Evolutionary conservation across 192 early-diverging fungal species (phyloP).

Genomic region (Coemansia sp.): DNA sequence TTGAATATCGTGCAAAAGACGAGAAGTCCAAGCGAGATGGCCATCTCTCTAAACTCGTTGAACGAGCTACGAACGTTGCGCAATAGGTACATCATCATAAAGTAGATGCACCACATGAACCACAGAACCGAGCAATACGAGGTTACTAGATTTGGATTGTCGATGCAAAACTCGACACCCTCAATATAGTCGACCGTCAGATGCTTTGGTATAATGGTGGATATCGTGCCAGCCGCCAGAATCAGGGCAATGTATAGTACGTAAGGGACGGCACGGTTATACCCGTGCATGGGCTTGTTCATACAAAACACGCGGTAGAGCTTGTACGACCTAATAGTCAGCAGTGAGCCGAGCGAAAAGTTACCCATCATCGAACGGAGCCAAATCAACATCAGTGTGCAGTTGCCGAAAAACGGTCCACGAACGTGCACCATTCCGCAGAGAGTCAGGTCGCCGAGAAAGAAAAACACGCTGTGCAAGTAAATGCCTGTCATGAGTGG

Average conservation of each 20-base stretch:
- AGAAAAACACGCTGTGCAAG: conserved; percentile 51
- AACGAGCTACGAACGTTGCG: conserved; percentile 58
- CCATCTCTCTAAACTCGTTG: conserved; percentile 55
- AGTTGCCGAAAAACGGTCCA: conserved; percentile 45
- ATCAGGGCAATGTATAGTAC: conserved; percentile 28
- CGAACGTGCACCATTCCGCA: conserved; percentile 49
- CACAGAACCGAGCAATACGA: conserved; percentile 36
- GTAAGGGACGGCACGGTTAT: conserved; percentile 38
- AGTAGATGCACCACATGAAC: conserved; percentile 43
- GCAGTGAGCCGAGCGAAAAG: conserved; percentile 44
- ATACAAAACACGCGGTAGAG: conserved; percentile 51
- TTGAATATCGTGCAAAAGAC: conserved; percentile 42
- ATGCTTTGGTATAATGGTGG: conserved; percentile 28
- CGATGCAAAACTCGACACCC: conserved; percentile 45
- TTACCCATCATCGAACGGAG: conserved; percentile 54
- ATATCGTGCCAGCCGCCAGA: conserved; percentile 27
- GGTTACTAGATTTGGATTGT: conserved; percentile 47
- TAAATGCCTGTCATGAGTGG: conserved; percentile 53
- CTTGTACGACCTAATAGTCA: conserved; percentile 49
- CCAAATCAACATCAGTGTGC: conserved; percentile 53
- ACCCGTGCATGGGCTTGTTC: conserved; percentile 44
- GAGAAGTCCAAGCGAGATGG: conserved; percentile 34
- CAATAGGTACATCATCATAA: conserved; percentile 52
- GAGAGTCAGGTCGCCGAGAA: conserved; percentile 50
- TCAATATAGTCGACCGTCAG: conserved; percentile 38